Evolutionary conservation across 2,329 filamentous ascomycete species (phyloP).

Genomic region (Epichloe hybrida): DNA sequence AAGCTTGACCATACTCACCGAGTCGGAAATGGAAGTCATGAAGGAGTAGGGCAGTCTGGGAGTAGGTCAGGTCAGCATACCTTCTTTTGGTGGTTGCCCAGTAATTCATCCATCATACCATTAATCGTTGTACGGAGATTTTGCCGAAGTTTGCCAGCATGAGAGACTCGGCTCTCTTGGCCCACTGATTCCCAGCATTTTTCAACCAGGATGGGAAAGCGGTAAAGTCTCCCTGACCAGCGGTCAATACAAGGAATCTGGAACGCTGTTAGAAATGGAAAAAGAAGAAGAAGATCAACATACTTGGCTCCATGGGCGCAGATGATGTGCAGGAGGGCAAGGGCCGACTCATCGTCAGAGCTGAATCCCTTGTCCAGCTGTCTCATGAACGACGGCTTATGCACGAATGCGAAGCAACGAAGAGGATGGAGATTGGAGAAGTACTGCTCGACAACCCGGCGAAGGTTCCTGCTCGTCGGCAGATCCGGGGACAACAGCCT

Average conservation of each 20-base stretch:
- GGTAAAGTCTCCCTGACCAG: slow-evolving; percentile 17
- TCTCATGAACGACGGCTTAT: slow-evolving; percentile 25
- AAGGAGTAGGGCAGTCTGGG: slow-evolving; percentile 23
- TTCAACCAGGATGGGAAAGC: slow-evolving; percentile 17
- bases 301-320: slow-evolving; percentile 27
- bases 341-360: slow-evolving; percentile 20
- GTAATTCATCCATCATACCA: slow-evolving; percentile 14
- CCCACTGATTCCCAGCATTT: slow-evolving; percentile 24
- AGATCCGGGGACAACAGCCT: slow-evolving; percentile 22
- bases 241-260: slow-evolving; percentile 21
- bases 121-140: slow-evolving; percentile 24
- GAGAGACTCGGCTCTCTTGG: slow-evolving; percentile 22
- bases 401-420: slow-evolving; percentile 26
- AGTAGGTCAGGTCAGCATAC: background rate
- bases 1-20: slow-evolving; percentile 25
- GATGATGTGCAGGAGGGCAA: slow-evolving; percentile 21
- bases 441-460: slow-evolving; percentile 24
- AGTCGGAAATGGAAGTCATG: slow-evolving; percentile 27
- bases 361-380: slow-evolving; percentile 24
- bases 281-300: background rate
- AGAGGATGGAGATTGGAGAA: slow-evolving; percentile 27
- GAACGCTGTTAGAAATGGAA: background rate
- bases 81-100: background rate
- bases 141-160: slow-evolving; percentile 25
- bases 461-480: slow-evolving; percentile 20